phyloP scores from a whole-genome alignment of 2,329 filamentous ascomycete genomes.

The Fonsecaea multimorphosa region DNA sequence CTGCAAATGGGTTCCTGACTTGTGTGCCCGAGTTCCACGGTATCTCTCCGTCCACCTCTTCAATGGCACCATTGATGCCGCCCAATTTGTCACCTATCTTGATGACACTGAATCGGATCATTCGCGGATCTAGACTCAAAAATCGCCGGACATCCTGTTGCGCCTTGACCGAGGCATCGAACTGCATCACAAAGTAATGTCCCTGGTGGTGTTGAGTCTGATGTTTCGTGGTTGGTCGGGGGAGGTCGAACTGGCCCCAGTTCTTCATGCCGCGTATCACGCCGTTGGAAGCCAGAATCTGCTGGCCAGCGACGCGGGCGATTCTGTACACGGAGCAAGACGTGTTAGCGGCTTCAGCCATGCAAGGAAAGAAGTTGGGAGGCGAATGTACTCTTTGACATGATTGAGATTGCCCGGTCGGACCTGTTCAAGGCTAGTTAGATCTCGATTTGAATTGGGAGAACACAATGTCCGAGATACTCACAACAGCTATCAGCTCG shows the following conservation, averaged over 20 bases:
- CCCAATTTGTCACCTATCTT: slow-evolving; percentile 76
- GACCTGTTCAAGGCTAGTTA: slow-evolving; percentile 64
- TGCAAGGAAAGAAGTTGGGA: not conserved
- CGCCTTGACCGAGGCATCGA: slow-evolving; percentile 76
- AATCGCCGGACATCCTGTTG: slow-evolving; percentile 78
- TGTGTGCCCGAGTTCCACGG: slow-evolving; percentile 52
- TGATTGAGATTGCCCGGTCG: slow-evolving; percentile 87
- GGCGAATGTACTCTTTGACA: slow-evolving; percentile 82
- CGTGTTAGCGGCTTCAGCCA: slow-evolving; percentile 6
- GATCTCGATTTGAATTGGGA: not conserved
- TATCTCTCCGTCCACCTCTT: slow-evolving; percentile 61
- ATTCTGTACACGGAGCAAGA: slow-evolving; percentile 21
- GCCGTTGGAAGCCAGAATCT: slow-evolving; percentile 54
- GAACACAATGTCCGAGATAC: slow-evolving; percentile 44
- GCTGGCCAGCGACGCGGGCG: slow-evolving; percentile 29
- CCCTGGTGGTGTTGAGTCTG: slow-evolving; percentile 83
- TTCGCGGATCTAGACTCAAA: slow-evolving; percentile 82
- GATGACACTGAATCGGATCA: slow-evolving; percentile 86
- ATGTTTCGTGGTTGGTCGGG: slow-evolving; percentile 77
- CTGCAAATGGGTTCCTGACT: slow-evolving; percentile 7
- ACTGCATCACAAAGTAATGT: slow-evolving; percentile 98
- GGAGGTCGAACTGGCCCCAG: slow-evolving; percentile 92
- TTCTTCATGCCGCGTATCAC: slow-evolving; percentile 92
- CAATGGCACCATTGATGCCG: slow-evolving; percentile 67
- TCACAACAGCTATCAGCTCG: slow-evolving; percentile 93